Base-by-base conservation (phyloP, 306 rosid species). In the Gastrolobium villosum region DNA sequence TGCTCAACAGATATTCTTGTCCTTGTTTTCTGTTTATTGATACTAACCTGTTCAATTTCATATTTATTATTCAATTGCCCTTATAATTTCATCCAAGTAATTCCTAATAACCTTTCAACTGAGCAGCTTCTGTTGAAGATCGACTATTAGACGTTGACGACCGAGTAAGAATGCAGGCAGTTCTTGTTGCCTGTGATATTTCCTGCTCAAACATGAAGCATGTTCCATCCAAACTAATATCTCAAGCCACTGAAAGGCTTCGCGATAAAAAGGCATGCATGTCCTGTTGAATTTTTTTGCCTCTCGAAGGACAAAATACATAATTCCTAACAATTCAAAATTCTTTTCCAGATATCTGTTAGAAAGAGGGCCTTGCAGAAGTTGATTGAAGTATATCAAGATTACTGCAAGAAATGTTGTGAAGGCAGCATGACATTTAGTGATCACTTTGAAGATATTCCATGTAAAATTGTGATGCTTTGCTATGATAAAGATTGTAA, bases 401-500 rank as follows among this genome's bases (percentile, higher is more conserved):
- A 83, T 41, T 95, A 95, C 81, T 95, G 96, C 84, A 86, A 80
- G 74, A 84, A 88, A 85, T 95, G 99, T 83, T 84, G 79, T 34
- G 88, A 89, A 80, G 91, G 90, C 49, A 84, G 83, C 81, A 86
- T 86, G 86, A 55, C 57, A 74, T 81, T 86, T 64, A 80, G 83
- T 61, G 82, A 88, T 53, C 87, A 81, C 71, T 91, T 88, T 78
- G 99, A 95, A 86, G 84, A 84, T 81, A 91, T 95, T 71, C 97
- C 98, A 5, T 90, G 95, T 86, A 91, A 95, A 81, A 82, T 95
- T 26, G 74, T 93, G 91, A 83, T 91, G 98, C 96, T 91, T 78
- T 95, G 93, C 88, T 92, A 83, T 84, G 95, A 94, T 84, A 90
- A 87, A 79, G 98, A 92, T 83, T 88, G 97, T 78, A 89, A 87